phyloP scores from a whole-genome alignment of 768 basidiomycete genomes.

The Boletus pseudopeckii region DNA sequence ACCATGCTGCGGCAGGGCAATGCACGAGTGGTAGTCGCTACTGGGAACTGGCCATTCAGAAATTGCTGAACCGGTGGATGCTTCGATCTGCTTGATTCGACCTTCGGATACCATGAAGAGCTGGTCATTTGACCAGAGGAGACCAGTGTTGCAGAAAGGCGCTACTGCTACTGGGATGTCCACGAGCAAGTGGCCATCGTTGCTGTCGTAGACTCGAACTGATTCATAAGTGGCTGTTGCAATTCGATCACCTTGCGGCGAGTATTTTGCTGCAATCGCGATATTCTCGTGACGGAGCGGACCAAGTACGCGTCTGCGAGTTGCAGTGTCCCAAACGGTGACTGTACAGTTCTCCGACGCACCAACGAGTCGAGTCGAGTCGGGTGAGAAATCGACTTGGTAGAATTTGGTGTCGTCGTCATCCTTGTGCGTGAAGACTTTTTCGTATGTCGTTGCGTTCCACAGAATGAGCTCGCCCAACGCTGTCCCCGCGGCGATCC shows the following conservation, averaged over 20 bases:
- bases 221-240: background rate
- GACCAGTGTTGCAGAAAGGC: background rate
- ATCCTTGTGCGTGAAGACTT: too few relatives aligned
- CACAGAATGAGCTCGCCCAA: too few relatives aligned
- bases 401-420: too few relatives aligned
- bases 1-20: too few relatives aligned
- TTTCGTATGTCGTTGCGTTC: too few relatives aligned
- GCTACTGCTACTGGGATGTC: background rate
- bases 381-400: too few relatives aligned
- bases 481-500: too few relatives aligned
- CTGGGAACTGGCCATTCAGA: background rate
- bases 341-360: too few relatives aligned
- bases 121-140: conserved; percentile 2
- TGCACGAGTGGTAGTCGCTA: too few relatives aligned
- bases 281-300: background rate
- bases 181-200: background rate
- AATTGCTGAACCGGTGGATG: background rate
- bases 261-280: background rate
- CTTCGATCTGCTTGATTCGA: conserved; percentile 1
- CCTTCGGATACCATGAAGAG: background rate
- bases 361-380: too few relatives aligned
- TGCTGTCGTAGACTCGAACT: conserved; percentile 1
- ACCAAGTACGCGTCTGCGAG: background rate
- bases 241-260: background rate
- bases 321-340: too few relatives aligned